These are phyloP conservation scores for Botrytis aclada DNA, from an alignment of 2,329 filamentous ascomycete species.

Conservation along the genomic window DNA sequence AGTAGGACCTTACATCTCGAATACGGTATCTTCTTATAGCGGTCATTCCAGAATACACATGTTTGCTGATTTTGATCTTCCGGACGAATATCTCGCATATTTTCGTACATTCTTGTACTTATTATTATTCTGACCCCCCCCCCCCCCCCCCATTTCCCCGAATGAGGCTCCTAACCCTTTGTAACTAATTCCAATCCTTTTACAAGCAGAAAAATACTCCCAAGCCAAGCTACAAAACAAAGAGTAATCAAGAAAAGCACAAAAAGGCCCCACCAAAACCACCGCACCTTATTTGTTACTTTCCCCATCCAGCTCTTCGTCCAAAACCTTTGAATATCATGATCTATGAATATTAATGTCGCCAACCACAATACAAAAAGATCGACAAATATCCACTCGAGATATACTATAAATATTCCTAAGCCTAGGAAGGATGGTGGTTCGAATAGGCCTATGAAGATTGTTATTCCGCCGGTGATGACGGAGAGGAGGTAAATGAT, in stretches of 20 bases:
- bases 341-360: not conserved
- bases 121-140: too few species aligned
- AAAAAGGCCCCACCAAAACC: not conserved
- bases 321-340: not conserved
- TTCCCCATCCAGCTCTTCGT: not conserved
- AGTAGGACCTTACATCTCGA: not conserved
- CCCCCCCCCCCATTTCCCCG: not conserved
- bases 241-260: not conserved
- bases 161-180: not conserved
- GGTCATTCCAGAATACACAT: not conserved
- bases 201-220: not conserved
- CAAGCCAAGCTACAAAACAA: not conserved
- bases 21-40: not conserved
- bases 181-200: not conserved
- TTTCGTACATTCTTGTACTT: not conserved
- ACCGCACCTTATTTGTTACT: not conserved
- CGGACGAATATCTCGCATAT: not conserved
- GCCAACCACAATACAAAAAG: not conserved
- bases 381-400: not conserved
- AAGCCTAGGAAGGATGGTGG: not conserved
- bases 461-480: not conserved
- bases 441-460: not conserved
- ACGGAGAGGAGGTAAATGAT: not conserved
- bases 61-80: not conserved
- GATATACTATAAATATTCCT: not conserved